These are phyloP conservation scores for Leucocoprinus birnbaumii DNA, from an alignment of 768 basidiomycete genomes.

Conservation along the genomic window DNA sequence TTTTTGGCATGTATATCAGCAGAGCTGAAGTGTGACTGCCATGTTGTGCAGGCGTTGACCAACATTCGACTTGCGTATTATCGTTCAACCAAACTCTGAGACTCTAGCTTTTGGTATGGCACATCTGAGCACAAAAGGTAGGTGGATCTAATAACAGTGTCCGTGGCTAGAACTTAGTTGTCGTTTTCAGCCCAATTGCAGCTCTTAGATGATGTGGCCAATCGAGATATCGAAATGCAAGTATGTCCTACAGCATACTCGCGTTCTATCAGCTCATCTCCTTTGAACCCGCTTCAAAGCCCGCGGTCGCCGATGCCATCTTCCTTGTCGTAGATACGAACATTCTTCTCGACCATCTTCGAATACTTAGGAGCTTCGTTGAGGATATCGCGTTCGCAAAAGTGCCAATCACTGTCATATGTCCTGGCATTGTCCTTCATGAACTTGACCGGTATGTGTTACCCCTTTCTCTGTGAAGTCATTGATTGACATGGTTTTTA, in stretches of 20 bases:
- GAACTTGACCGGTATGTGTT: constrained; percentile 67
- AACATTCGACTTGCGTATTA: no score
- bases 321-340: constrained; percentile 79
- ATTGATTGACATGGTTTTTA: neutral
- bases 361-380: constrained; percentile 62
- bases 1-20: no score
- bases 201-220: constrained; percentile 52
- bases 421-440: constrained; percentile 72
- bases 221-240: constrained; percentile 74
- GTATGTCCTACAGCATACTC: constrained; percentile 31
- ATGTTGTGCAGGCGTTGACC: no score
- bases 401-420: constrained; percentile 57
- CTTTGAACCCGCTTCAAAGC: neutral
- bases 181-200: constrained; percentile 40
- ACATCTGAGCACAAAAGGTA: constrained; percentile 1
- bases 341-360: constrained; percentile 66
- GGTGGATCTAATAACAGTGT: neutral
- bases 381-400: constrained; percentile 49
- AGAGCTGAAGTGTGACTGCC: no score
- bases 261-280: neutral
- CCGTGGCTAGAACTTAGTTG: no score
- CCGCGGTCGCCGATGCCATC: constrained; percentile 15
- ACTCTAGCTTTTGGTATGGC: no score
- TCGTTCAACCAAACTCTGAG: no score
- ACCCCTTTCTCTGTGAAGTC: neutral